Evolutionary conservation across 306 rosid genomes (phyloP), one percentile per base, ranked within the genome.

Genomic region (Oemleria cerasiformis): DNA sequence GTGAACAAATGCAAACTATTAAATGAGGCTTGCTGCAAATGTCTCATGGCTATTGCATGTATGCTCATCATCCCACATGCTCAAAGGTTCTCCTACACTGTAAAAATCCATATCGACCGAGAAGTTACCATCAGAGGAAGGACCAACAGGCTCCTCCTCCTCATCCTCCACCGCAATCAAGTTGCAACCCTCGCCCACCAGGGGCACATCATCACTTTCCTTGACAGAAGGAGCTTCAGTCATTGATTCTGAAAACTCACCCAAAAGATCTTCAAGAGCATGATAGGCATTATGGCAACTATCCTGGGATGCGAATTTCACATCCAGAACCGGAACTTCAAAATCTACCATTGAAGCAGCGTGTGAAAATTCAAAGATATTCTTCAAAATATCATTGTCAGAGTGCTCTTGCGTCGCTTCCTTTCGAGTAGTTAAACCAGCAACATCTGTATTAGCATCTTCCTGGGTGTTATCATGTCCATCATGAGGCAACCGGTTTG

Each of bases 271-370:
- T 70, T 86, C 87, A 15, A 95, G 92, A 73, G 80, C 67, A 75
- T 55, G 9, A 16, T 68, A 57, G 9, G 77, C 41, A 38, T 25
- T 13, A 0, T 3, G 49, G 15, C 68, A 71, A 67, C 68, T 74
- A 19, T 50, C 81, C 67, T 70, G 77, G 58, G 96, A 78, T 62
- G 64, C 55, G 65, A 95, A 91, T 73, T 84, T 78, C 63, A 91
- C 97, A 78, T 94, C 96, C 86, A 89, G 73, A 39, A 95, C 81
- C 57, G 96, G 81, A 74, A 55, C 67, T 44, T 86, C 78, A 47
- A 89, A 95, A 83, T 95, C 83, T 63, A 91, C 86, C 68, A 41
- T 60, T 6, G 88, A 74, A 53, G 85, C 73, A 30, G 87, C 65
- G n/a, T 53, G 70, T 40, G 90, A 76, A 85, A 84, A 74, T 71